Percentiles rank a stretch among this genome's conserved stretches.
Conservation (phyloP, 345 rosid genomes). For the Reutealis trisperma region DNA sequence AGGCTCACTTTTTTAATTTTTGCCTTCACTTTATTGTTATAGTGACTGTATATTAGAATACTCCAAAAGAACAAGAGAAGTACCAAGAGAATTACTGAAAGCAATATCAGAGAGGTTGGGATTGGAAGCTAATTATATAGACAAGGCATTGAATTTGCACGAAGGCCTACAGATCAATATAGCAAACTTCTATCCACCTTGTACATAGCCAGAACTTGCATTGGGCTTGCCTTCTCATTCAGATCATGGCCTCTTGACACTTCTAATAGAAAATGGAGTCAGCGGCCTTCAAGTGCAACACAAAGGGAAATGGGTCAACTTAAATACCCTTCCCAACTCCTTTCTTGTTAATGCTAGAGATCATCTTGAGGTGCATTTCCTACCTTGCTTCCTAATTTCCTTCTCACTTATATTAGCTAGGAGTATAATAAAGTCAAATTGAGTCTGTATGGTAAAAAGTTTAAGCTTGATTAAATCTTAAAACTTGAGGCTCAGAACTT, state of each 20-base stretch:
- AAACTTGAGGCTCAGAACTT: too few relatives aligned
- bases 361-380: slow-evolving; percentile 48
- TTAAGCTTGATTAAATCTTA: too few relatives aligned
- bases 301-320: slow-evolving; percentile 50
- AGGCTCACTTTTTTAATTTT: too few relatives aligned
- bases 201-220: slow-evolving; percentile 57
- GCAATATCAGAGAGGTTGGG: slow-evolving; percentile 59
- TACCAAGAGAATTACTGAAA: slow-evolving; percentile 35
- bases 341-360: slow-evolving; percentile 51
- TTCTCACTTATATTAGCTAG: not conserved
- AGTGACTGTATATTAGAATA: slow-evolving; percentile 41
- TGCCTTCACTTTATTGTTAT: too few relatives aligned
- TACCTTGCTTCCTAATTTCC: not conserved
- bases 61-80: slow-evolving; percentile 29
- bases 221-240: slow-evolving; percentile 66
- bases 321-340: slow-evolving; percentile 35
- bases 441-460: too few relatives aligned
- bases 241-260: slow-evolving; percentile 55
- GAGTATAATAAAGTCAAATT: too few relatives aligned
- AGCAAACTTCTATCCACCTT: slow-evolving; percentile 53
- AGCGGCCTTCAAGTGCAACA: slow-evolving; percentile 53
- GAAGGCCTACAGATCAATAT: slow-evolving; percentile 31
- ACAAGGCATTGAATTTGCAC: slow-evolving; percentile 32
- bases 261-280: slow-evolving; percentile 43
- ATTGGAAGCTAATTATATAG: slow-evolving; percentile 35